These are phyloP conservation scores for Malassezia restricta DNA, from an alignment of 1,284 basidiomycete species.

Conservation along the genomic window DNA sequence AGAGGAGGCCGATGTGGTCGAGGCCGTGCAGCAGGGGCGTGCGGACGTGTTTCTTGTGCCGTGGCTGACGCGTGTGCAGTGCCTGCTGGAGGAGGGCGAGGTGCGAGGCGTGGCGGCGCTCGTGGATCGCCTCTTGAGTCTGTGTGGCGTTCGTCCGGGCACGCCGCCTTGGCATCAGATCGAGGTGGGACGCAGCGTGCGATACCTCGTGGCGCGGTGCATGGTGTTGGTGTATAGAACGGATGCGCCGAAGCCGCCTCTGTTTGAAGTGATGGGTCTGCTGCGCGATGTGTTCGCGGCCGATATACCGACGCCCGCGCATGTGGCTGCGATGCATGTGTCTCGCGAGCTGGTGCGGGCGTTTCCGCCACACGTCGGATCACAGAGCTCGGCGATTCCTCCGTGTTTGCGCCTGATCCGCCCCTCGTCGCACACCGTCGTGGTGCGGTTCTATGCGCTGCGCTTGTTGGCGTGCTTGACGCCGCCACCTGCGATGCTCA, in stretches of 20 bases:
- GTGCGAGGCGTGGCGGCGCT: background rate
- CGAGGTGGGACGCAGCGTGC: conserved; percentile 7
- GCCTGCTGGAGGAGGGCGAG: conserved; percentile 49
- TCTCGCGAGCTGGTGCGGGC: conserved; percentile 74
- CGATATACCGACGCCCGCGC: conserved; percentile 30
- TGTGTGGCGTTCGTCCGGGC: background rate
- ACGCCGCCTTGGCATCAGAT: background rate
- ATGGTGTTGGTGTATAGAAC: conserved; percentile 2
- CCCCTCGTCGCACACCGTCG: conserved; percentile 20
- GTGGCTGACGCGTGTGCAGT: conserved; percentile 63
- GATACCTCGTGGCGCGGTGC: conserved; percentile 4
- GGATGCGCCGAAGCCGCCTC: conserved; percentile 20
- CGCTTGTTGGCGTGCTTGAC: conserved; percentile 61
- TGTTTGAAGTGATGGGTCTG: conserved; percentile 20
- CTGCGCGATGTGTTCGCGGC: background rate
- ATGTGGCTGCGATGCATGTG: conserved; percentile 63
- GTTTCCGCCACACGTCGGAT: conserved; percentile 70
- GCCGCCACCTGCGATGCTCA: conserved; percentile 50
- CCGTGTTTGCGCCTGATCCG: conserved; percentile 17
- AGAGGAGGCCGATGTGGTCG: conserved; percentile 23
- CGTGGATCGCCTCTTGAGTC: background rate
- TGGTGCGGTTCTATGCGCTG: conserved; percentile 72
- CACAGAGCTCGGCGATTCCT: conserved; percentile 50
- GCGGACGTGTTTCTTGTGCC: conserved; percentile 69
- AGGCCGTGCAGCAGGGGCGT: conserved; percentile 56